Evolutionary conservation across 257 asterid genomes (phyloP).

Genomic region (Vinca minor): DNA sequence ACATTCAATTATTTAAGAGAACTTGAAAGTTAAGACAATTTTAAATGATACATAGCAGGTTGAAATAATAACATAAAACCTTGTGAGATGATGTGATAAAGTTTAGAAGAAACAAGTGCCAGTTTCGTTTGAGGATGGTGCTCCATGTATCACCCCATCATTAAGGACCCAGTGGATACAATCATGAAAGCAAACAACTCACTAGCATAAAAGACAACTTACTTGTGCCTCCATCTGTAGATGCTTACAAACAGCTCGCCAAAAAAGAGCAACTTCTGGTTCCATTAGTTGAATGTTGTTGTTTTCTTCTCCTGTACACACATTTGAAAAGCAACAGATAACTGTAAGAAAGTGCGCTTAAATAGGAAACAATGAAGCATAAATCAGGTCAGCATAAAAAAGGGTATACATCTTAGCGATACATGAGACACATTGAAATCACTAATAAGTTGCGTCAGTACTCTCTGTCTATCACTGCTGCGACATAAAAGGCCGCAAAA

Average conservation of each 20-base stretch:
- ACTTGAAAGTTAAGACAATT: neutral
- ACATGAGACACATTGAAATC: neutral
- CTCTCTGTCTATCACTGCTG: neutral
- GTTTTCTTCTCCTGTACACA: constrained; percentile 38
- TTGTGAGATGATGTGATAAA: neutral
- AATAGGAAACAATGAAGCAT: neutral
- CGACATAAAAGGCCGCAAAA: neutral
- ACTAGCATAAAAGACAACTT: constrained; percentile 22
- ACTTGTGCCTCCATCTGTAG: constrained; percentile 75
- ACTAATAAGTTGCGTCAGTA: neutral
- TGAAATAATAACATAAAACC: neutral
- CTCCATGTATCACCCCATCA: neutral
- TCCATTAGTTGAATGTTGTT: constrained; percentile 54
- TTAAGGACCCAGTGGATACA: neutral
- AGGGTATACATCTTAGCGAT: neutral
- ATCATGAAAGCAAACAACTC: neutral
- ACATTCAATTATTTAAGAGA: no score
- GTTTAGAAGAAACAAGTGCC: neutral
- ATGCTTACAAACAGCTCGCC: constrained; percentile 82
- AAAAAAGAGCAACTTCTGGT: constrained; percentile 78
- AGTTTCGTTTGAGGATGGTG: neutral
- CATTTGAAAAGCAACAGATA: neutral
- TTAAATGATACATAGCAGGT: neutral
- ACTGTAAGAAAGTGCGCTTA: neutral
- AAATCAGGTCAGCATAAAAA: neutral